These are phyloP conservation scores for Tricholoma bakamatsutake DNA, from an alignment of 768 basidiomycete genomes.

Conservation along the genomic window DNA sequence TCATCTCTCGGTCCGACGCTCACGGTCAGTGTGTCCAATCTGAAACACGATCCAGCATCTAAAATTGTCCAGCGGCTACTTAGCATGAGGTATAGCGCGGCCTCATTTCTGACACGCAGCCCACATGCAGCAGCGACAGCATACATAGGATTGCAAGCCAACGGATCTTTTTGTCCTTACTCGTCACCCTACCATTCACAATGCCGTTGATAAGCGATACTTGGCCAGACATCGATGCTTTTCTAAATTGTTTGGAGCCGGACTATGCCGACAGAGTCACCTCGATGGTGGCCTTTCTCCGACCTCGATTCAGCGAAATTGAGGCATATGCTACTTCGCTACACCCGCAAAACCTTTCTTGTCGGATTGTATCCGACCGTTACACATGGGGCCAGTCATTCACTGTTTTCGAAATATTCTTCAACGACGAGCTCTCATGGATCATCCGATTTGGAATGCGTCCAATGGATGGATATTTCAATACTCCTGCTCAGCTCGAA, in stretches of 20 bases:
- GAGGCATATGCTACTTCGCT: conserved; percentile 29
- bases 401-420: conserved; percentile 32
- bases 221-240: conserved; percentile 32
- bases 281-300: conserved; percentile 30
- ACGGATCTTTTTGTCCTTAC: background rate
- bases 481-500: conserved; percentile 36
- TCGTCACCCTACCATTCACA: background rate
- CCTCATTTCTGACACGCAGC: background rate
- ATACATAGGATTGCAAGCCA: background rate
- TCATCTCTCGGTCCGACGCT: too few species aligned
- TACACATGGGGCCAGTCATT: conserved; percentile 40
- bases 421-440: conserved; percentile 27
- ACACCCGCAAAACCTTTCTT: conserved; percentile 25
- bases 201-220: conserved; percentile 30
- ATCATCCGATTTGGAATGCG: conserved; percentile 36
- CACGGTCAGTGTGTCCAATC: background rate
- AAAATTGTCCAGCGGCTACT: background rate
- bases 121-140: background rate
- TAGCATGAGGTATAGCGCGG: background rate
- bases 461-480: conserved; percentile 35
- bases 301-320: conserved; percentile 24
- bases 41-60: background rate
- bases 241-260: conserved; percentile 28
- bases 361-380: conserved; percentile 25
- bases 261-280: conserved; percentile 29